Conservation (phyloP, 768 basidiomycete species). For the Mycena capillaripes region DNA sequence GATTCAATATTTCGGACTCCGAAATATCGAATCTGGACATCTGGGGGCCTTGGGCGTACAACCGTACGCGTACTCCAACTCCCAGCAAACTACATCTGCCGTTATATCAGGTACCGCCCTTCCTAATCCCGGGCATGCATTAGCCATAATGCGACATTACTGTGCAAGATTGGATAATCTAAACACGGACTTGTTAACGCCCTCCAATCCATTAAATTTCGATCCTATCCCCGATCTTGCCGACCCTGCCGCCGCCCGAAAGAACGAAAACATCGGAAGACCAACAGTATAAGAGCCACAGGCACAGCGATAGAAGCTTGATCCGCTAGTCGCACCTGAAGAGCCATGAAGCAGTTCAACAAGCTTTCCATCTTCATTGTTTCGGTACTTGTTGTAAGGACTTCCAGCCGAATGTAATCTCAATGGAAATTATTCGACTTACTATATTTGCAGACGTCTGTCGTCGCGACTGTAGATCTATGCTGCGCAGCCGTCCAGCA, state of each 20-base stretch:
- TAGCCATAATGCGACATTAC: background rate
- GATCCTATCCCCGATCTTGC: background rate
- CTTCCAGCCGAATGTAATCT: background rate
- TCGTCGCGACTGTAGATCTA: background rate
- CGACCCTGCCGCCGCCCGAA: background rate
- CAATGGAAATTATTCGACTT: slow-evolving; percentile 2
- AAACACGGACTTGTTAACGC: too few relatives aligned
- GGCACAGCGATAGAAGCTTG: background rate
- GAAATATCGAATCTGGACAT: background rate
- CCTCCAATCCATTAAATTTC: background rate
- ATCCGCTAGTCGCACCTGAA: background rate
- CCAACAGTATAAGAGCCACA: background rate
- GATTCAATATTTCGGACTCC: background rate
- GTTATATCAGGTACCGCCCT: background rate
- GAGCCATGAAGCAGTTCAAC: background rate
- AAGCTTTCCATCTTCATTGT: background rate
- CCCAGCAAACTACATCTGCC: background rate
- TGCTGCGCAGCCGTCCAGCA: background rate
- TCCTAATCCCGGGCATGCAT: background rate
- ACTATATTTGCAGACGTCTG: background rate
- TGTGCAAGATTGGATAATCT: background rate
- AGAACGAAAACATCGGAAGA: background rate
- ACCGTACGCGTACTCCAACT: background rate
- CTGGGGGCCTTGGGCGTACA: background rate
- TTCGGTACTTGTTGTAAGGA: background rate